A percentile compares a stretch with the other conserved stretches of the same genome.
Evolutionary conservation across 371 early-diverging fungal genomes (phyloP).

Genomic region (Conidiobolus incongruus): DNA sequence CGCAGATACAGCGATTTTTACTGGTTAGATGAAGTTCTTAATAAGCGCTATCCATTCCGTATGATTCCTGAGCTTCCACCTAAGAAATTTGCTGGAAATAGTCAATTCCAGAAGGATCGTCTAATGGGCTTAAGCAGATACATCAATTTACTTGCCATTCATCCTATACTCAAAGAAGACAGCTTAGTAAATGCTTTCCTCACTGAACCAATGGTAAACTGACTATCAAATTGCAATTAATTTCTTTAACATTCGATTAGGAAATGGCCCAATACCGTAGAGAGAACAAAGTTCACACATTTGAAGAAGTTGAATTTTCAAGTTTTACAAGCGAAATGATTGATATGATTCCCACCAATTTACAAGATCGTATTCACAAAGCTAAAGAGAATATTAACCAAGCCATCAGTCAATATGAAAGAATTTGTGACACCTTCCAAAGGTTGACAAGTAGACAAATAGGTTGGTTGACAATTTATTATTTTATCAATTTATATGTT

Average conservation of each 20-base stretch:
- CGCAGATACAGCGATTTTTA: slow-evolving; percentile 73
- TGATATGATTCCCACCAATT: neutral
- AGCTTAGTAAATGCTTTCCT: slow-evolving; percentile 33
- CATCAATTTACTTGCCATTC: slow-evolving; percentile 46
- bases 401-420: neutral
- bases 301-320: slow-evolving; percentile 3
- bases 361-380: neutral
- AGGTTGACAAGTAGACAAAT: neutral
- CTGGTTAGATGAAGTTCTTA: slow-evolving; percentile 50
- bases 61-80: slow-evolving; percentile 42
- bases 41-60: slow-evolving; percentile 50
- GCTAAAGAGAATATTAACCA: neutral
- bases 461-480: no score
- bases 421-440: neutral
- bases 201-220: slow-evolving; percentile 34
- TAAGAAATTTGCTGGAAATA: slow-evolving; percentile 29
- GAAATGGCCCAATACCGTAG: neutral
- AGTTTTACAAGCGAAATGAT: neutral
- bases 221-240: neutral
- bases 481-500: no score
- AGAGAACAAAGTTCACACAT: slow-evolving; percentile 1
- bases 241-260: neutral
- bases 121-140: slow-evolving; percentile 53
- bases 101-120: slow-evolving; percentile 17
- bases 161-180: slow-evolving; percentile 44